A percentile compares a stretch with the other conserved stretches of the same genome.
Conservation (phyloP, 495 filamentous ascomycete species). For the Trichoderma reesei region DNA sequence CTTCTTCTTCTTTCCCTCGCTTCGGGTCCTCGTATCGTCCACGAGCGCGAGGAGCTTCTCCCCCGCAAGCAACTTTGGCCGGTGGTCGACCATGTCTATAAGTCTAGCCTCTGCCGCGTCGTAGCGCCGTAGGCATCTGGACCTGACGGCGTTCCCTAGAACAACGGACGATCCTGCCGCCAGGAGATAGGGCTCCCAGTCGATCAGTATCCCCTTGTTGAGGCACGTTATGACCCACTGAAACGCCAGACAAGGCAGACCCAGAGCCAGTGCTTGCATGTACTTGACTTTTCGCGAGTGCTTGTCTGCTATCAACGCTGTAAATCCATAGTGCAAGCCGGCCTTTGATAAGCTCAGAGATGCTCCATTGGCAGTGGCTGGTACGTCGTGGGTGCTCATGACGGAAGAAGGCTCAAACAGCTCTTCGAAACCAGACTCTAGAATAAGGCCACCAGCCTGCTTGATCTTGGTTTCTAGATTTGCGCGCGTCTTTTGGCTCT, state of each 20-base stretch:
- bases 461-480: conserved; percentile 34
- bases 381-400: conserved; percentile 12
- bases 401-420: conserved; percentile 54
- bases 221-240: conserved; percentile 76
- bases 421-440: conserved; percentile 72
- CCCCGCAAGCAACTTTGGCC: conserved; percentile 53
- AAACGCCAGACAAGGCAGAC: conserved; percentile 70
- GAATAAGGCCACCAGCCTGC: conserved; percentile 58
- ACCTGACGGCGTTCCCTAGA: conserved; percentile 68
- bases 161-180: conserved; percentile 73
- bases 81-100: conserved; percentile 40
- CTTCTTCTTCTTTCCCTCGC: conserved; percentile 40
- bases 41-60: conserved; percentile 54
- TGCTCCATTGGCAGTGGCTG: conserved; percentile 28
- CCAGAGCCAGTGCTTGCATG: conserved; percentile 88
- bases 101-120: conserved; percentile 48
- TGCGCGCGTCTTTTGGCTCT: conserved; percentile 42
- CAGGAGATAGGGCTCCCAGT: conserved; percentile 75
- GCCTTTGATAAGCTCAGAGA: conserved; percentile 18
- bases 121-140: conserved; percentile 53
- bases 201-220: conserved; percentile 45
- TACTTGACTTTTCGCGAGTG: conserved; percentile 88
- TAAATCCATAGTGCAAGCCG: conserved; percentile 46
- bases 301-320: conserved; percentile 73
- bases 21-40: conserved; percentile 27